Conservation (phyloP, 257 asterid genomes). For the Jasminum sambac region DNA sequence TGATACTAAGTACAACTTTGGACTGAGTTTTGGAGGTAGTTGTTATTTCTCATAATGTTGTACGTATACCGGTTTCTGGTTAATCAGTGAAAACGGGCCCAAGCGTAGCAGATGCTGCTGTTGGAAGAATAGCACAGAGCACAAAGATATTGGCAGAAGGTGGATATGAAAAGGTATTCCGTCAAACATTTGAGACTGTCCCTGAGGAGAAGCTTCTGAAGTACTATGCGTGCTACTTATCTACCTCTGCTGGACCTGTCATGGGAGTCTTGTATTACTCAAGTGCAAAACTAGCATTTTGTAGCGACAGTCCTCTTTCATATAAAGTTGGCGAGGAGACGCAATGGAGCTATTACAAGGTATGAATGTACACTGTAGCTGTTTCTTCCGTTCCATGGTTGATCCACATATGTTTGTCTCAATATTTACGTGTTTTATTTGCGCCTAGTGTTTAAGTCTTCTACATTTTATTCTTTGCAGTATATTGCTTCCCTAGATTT, state of each 20-base stretch:
- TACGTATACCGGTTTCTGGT: constrained; percentile 10
- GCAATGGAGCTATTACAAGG: constrained; percentile 90
- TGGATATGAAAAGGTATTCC: constrained; percentile 85
- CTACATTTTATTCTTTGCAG: not conserved
- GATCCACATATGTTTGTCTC: not conserved
- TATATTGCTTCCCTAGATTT: constrained; percentile 1
- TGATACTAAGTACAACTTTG: constrained; percentile 10
- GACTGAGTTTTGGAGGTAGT: constrained; percentile 9
- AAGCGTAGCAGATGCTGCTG: constrained; percentile 88
- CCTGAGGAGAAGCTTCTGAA: constrained; percentile 74
- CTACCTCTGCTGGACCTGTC: constrained; percentile 95
- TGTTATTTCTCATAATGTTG: constrained; percentile 26
- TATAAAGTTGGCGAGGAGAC: constrained; percentile 67
- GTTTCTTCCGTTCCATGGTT: constrained; percentile 11
- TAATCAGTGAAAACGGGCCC: constrained; percentile 86
- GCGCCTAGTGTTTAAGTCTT: not conserved
- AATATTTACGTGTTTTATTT: not conserved
- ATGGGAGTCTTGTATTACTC: constrained; percentile 79
- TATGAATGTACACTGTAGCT: constrained; percentile 15
- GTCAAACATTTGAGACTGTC: constrained; percentile 74
- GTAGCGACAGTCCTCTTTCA: constrained; percentile 86
- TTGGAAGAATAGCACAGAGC: constrained; percentile 84
- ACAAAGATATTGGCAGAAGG: constrained; percentile 92
- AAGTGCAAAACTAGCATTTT: constrained; percentile 80
- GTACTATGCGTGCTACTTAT: constrained; percentile 81